Percentiles rank a stretch among this genome's conserved stretches.
These are phyloP conservation scores for Saccharomyces hybrid DNA, from an alignment of 1,139 yeast species.

Conservation along the genomic window DNA sequence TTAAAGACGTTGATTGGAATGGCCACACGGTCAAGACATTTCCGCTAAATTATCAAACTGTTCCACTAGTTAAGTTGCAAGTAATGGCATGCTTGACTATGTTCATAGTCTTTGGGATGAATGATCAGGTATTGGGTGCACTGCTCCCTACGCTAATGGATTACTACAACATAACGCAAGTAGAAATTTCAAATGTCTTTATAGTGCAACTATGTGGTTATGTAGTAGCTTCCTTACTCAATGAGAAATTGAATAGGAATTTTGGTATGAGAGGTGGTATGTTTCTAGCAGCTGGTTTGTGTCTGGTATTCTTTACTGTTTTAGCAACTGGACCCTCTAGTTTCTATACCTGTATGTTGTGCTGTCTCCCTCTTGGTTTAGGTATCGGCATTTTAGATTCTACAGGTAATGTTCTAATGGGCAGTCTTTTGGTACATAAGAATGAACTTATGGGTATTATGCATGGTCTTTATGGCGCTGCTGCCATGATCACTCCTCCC, in stretches of 20 bases:
- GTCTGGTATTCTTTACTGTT: slow-evolving; percentile 17
- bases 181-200: slow-evolving; percentile 26
- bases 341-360: slow-evolving; percentile 34
- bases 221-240: slow-evolving; percentile 24
- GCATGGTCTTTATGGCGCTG: slow-evolving; percentile 65
- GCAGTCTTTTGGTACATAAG: slow-evolving; percentile 48
- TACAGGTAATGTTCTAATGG: slow-evolving; percentile 51
- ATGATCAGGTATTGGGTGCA: slow-evolving; percentile 31
- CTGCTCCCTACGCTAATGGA: slow-evolving; percentile 27
- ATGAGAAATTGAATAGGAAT: slow-evolving; percentile 24
- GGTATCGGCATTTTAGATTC: slow-evolving; percentile 60
- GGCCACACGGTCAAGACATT: slow-evolving; percentile 23
- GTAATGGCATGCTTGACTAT: slow-evolving; percentile 22
- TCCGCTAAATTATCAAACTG: slow-evolving; percentile 24
- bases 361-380: slow-evolving; percentile 43
- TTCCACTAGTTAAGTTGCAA: slow-evolving; percentile 24
- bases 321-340: slow-evolving; percentile 21
- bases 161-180: slow-evolving; percentile 22
- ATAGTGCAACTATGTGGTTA: slow-evolving; percentile 28
- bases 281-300: slow-evolving; percentile 15
- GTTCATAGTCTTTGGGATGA: slow-evolving; percentile 30
- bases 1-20: slow-evolving; percentile 21
- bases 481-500: slow-evolving; percentile 61
- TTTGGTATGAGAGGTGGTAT: slow-evolving; percentile 28
- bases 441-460: slow-evolving; percentile 53